phyloP scores from a whole-genome alignment of 257 asterid species.

The Lantana camara region DNA sequence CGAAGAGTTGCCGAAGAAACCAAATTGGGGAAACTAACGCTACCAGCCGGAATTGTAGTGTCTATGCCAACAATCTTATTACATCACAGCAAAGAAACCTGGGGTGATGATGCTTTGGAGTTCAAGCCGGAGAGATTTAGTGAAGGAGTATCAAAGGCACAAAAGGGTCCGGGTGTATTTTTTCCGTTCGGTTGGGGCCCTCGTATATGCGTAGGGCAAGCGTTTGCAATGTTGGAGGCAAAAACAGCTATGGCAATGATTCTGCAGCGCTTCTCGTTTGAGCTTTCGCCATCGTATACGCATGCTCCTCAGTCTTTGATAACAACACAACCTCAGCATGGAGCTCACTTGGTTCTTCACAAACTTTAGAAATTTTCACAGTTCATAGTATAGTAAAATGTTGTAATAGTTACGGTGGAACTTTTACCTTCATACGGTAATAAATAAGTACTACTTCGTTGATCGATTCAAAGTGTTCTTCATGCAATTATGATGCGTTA shows the following conservation, averaged over 20 bases:
- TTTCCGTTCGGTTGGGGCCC: constrained; percentile 35
- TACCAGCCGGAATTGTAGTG: constrained; percentile 26
- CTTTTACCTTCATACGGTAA: too few species aligned
- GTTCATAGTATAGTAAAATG: not conserved
- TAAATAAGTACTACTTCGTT: too few species aligned
- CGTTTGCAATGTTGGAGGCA: constrained; percentile 31
- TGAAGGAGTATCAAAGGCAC: constrained; percentile 23
- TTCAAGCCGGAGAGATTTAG: constrained; percentile 19
- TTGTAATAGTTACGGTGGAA: too few species aligned
- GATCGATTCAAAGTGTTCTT: too few species aligned
- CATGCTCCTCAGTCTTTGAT: constrained; percentile 12
- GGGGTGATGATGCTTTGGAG: constrained; percentile 34
- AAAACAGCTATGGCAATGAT: constrained; percentile 25
- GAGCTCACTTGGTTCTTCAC: constrained; percentile 26
- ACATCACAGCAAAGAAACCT: constrained; percentile 22
- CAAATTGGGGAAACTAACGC: constrained; percentile 24
- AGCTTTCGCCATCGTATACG: constrained; percentile 21
- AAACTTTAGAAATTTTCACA: constrained; percentile 7
- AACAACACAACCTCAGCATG: constrained; percentile 26
- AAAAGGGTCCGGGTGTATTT: constrained; percentile 19
- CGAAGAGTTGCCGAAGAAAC: constrained; percentile 25
- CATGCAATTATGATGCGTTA: too few species aligned
- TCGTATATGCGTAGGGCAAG: constrained; percentile 29
- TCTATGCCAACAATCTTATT: constrained; percentile 14
- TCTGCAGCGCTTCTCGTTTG: constrained; percentile 16